Percentiles rank a stretch among this genome's conserved stretches.
These are phyloP conservation scores for Breynia disticha DNA, from an alignment of 441 rosid genomes.

Conservation along the genomic window DNA sequence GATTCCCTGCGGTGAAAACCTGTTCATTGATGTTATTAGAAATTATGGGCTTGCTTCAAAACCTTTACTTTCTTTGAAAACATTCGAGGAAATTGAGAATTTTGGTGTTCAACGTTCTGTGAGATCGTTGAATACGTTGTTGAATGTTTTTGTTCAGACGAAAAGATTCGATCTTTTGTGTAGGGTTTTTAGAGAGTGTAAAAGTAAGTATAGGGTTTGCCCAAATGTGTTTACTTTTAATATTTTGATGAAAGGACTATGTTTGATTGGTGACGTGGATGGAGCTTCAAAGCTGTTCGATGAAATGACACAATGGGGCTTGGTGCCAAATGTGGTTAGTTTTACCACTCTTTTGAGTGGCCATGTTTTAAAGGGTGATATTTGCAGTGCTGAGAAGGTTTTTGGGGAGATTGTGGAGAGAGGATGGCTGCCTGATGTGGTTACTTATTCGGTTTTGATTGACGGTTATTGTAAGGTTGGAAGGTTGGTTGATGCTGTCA, in stretches of 20 bases:
- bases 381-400: constrained; percentile 47
- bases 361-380: constrained; percentile 52
- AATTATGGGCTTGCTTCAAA: constrained; percentile 67
- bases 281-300: constrained; percentile 49
- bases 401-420: constrained; percentile 54
- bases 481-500: constrained; percentile 59
- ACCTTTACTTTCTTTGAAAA: constrained; percentile 35
- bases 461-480: constrained; percentile 69
- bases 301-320: constrained; percentile 83
- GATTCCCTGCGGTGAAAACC: constrained; percentile 60
- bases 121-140: constrained; percentile 62
- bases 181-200: constrained; percentile 40
- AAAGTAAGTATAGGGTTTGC: constrained; percentile 35
- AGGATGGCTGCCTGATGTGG: constrained; percentile 80
- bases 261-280: constrained; percentile 47
- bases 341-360: constrained; percentile 73
- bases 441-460: constrained; percentile 62
- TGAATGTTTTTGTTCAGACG: constrained; percentile 69
- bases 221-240: constrained; percentile 73
- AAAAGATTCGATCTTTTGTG: constrained; percentile 52
- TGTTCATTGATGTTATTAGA: constrained; percentile 55
- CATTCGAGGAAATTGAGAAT: constrained; percentile 50
- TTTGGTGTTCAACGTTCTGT: constrained; percentile 58
- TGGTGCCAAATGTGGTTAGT: constrained; percentile 65
- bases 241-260: constrained; percentile 58